Percentiles rank a stretch among this genome's conserved stretches.
phyloP scores from a whole-genome alignment of 2,329 filamentous ascomycete species.

The Xylaria sp. region DNA sequence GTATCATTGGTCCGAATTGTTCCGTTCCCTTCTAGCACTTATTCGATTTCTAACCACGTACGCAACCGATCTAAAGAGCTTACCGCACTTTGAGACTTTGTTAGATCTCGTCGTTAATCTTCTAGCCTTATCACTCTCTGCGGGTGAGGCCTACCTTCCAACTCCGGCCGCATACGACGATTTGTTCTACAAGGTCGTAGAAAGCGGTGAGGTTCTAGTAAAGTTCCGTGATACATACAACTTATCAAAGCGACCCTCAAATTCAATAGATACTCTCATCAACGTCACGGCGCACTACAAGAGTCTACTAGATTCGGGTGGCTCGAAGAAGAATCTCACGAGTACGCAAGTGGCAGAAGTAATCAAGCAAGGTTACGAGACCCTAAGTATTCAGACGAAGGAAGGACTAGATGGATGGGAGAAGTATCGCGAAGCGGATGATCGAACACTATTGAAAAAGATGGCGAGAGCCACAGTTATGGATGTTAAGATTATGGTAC shows the following conservation, averaged over 20 bases:
- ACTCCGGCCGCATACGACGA: slow-evolving; percentile 91
- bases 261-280: slow-evolving; percentile 85
- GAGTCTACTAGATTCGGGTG: slow-evolving; percentile 68
- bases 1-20: slow-evolving; percentile 97
- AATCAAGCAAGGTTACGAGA: slow-evolving; percentile 97
- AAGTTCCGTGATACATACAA: slow-evolving; percentile 85
- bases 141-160: slow-evolving; percentile 90
- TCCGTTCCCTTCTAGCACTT: slow-evolving; percentile 87
- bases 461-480: slow-evolving; percentile 81
- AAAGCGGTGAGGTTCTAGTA: slow-evolving; percentile 82
- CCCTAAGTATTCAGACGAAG: slow-evolving; percentile 87
- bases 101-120: slow-evolving; percentile 84
- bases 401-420: slow-evolving; percentile 90
- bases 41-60: slow-evolving; percentile 93
- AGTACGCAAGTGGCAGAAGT: slow-evolving; percentile 87
- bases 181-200: slow-evolving; percentile 97
- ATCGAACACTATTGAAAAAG: slow-evolving; percentile 86
- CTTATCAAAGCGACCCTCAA: slow-evolving; percentile 67
- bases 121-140: slow-evolving; percentile 83
- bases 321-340: slow-evolving; percentile 68
- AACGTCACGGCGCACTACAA: slow-evolving; percentile 89
- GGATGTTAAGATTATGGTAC: slow-evolving; percentile 65
- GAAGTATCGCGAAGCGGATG: slow-evolving; percentile 85
- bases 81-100: slow-evolving; percentile 77
- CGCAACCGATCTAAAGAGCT: slow-evolving; percentile 76